phyloP scores from a whole-genome alignment of 1,139 yeast genomes.

The Chernovozyma aurita region DNA sequence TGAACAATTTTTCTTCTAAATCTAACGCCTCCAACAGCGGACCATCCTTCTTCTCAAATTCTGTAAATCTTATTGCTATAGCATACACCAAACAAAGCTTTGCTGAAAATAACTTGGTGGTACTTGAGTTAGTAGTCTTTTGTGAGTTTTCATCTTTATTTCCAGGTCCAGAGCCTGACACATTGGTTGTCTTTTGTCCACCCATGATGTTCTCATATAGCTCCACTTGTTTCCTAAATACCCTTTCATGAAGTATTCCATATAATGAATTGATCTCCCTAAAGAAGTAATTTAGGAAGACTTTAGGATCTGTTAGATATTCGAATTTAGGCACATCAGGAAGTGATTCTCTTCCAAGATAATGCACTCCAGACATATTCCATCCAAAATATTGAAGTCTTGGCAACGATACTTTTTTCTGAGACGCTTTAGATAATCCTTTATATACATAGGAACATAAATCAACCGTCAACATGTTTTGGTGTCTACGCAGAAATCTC shows the following conservation, averaged over 20 bases:
- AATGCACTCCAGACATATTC: slow-evolving; percentile 60
- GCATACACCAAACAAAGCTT: slow-evolving; percentile 49
- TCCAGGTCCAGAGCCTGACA: not conserved
- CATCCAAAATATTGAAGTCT: slow-evolving; percentile 61
- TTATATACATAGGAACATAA: slow-evolving; percentile 38
- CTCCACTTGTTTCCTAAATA: slow-evolving; percentile 48
- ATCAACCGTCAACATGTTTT: slow-evolving; percentile 42
- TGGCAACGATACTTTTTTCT: slow-evolving; percentile 42
- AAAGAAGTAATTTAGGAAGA: slow-evolving; percentile 40
- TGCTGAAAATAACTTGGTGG: slow-evolving; percentile 47
- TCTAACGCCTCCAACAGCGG: slow-evolving; percentile 25
- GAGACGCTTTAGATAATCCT: slow-evolving; percentile 34
- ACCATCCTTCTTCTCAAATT: slow-evolving; percentile 38
- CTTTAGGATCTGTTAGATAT: slow-evolving; percentile 12
- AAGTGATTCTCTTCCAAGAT: slow-evolving; percentile 36
- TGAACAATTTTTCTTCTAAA: slow-evolving; percentile 51
- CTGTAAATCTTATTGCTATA: slow-evolving; percentile 49
- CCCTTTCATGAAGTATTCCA: slow-evolving; percentile 51
- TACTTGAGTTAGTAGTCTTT: slow-evolving; percentile 6
- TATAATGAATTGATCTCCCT: slow-evolving; percentile 50
- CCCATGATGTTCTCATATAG: slow-evolving; percentile 21
- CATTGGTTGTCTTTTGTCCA: not conserved
- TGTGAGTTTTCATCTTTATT: not conserved
- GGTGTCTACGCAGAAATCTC: slow-evolving; percentile 50
- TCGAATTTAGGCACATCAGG: slow-evolving; percentile 30